These are phyloP conservation scores for Wickerhamomyces bisporus DNA, from an alignment of 805 yeast genomes.

Conservation along the genomic window DNA sequence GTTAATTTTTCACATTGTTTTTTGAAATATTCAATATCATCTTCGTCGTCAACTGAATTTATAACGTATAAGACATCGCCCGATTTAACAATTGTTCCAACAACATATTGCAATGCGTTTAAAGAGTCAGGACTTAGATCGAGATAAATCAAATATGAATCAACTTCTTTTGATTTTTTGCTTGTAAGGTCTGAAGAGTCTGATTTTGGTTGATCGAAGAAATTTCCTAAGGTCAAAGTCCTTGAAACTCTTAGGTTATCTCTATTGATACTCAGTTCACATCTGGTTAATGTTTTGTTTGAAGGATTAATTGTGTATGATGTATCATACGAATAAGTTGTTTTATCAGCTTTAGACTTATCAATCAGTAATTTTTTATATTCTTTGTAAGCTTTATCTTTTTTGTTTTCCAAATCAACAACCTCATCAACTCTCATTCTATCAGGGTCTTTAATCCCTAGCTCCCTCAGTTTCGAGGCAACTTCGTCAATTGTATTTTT, in stretches of 20 bases:
- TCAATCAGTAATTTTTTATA: constrained; percentile 18
- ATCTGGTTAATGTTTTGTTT: constrained; percentile 48
- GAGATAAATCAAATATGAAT: constrained; percentile 69
- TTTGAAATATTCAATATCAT: constrained; percentile 21
- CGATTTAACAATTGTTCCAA: constrained; percentile 79
- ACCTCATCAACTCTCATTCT: constrained; percentile 17
- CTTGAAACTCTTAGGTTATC: constrained; percentile 56
- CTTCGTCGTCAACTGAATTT: constrained; percentile 46
- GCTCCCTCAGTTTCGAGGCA: constrained; percentile 27
- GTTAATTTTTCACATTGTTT: constrained; percentile 11
- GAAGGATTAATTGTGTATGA: too few relatives aligned
- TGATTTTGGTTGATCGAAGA: constrained; percentile 39
- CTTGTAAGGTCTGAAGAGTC: constrained; percentile 1
- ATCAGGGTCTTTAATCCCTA: constrained; percentile 37
- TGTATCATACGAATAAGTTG: too few relatives aligned
- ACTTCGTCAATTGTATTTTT: constrained; percentile 25
- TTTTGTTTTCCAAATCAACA: constrained; percentile 16
- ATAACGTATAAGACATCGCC: constrained; percentile 72
- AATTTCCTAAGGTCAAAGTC: constrained; percentile 65
- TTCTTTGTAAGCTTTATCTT: constrained; percentile 14
- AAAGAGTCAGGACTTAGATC: constrained; percentile 80
- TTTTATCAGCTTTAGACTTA: constrained; percentile 8
- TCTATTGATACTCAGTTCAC: constrained; percentile 49
- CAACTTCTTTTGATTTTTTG: constrained; percentile 25
- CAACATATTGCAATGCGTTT: constrained; percentile 82